Conservation (phyloP, 768 basidiomycete genomes). For the Termitomyces sp. region DNA sequence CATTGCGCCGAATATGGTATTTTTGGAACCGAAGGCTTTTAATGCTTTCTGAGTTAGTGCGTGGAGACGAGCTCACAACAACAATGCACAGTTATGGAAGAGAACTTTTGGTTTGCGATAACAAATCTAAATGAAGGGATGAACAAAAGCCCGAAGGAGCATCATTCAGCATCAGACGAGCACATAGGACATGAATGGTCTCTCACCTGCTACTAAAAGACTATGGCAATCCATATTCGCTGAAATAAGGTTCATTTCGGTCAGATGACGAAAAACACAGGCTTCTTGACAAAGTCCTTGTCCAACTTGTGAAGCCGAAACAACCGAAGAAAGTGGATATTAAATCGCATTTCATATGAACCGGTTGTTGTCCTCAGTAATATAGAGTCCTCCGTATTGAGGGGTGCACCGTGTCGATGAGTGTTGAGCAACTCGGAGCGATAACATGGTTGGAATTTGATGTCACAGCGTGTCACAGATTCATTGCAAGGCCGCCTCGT, state of each 20-base stretch:
- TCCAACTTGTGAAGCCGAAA: neutral
- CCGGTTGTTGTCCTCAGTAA: neutral
- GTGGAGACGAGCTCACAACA: neutral
- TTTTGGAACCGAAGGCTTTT: neutral
- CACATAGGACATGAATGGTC: neutral
- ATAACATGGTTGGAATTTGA: neutral
- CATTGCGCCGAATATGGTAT: neutral
- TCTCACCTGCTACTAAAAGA: neutral
- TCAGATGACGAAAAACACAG: constrained; percentile 2
- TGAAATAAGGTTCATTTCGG: neutral
- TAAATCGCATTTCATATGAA: neutral
- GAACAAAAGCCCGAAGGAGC: neutral
- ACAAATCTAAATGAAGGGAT: neutral
- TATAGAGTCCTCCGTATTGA: neutral
- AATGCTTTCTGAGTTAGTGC: neutral
- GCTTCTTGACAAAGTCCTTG: neutral
- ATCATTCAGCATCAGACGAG: neutral
- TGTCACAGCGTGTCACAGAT: neutral
- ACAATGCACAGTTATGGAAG: neutral
- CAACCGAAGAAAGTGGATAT: neutral
- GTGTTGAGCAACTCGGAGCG: neutral
- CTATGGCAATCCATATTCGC: neutral
- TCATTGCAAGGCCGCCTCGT: no score
- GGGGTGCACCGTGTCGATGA: neutral
- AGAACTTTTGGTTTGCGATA: neutral